These are phyloP conservation scores for Pythium aphanidermatum DNA, from an alignment of 352 stramenopile species.

Conservation along the genomic window DNA sequence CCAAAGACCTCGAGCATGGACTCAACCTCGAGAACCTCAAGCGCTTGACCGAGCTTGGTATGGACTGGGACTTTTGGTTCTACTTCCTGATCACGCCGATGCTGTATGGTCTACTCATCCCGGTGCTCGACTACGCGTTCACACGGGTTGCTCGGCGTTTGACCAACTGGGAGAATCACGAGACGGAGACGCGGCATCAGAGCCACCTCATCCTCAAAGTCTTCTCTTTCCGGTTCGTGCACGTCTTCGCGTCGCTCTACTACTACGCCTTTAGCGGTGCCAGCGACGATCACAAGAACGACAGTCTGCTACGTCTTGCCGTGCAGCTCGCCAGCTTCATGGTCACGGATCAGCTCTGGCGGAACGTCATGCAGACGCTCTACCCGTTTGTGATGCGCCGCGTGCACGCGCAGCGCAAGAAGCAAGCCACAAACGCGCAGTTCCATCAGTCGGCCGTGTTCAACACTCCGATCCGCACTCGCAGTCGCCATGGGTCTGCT, in stretches of 20 bases:
- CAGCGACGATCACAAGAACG: slow-evolving; percentile 11
- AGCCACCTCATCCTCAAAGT: slow-evolving; percentile 97
- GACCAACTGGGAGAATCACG: slow-evolving; percentile 94
- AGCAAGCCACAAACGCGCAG: slow-evolving; percentile 48
- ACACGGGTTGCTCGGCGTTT: slow-evolving; percentile 83
- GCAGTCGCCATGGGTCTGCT: slow-evolving; percentile 1
- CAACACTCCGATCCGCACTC: slow-evolving; percentile 19
- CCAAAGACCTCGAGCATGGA: slow-evolving; percentile 26
- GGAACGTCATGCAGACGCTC: slow-evolving; percentile 89
- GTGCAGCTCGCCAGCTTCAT: slow-evolving; percentile 93
- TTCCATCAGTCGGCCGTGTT: slow-evolving; percentile 63
- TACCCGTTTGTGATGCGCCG: slow-evolving; percentile 61
- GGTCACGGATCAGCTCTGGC: slow-evolving; percentile 91
- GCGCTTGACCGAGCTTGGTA: slow-evolving; percentile 46
- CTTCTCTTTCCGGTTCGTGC: slow-evolving; percentile 97
- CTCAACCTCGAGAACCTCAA: slow-evolving; percentile 60
- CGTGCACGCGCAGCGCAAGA: slow-evolving; percentile 40
- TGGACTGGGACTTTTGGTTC: slow-evolving; percentile 78
- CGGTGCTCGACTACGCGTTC: slow-evolving; percentile 73
- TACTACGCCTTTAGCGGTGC: slow-evolving; percentile 90
- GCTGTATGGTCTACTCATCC: slow-evolving; percentile 84
- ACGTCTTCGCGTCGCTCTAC: slow-evolving; percentile 95
- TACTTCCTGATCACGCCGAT: slow-evolving; percentile 81
- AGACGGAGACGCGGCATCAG: slow-evolving; percentile 75
- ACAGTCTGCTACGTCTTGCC: slow-evolving; percentile 85